Evolutionary conservation across 2,329 filamentous ascomycete species (phyloP).

Genomic region (Alternaria arborescens): DNA sequence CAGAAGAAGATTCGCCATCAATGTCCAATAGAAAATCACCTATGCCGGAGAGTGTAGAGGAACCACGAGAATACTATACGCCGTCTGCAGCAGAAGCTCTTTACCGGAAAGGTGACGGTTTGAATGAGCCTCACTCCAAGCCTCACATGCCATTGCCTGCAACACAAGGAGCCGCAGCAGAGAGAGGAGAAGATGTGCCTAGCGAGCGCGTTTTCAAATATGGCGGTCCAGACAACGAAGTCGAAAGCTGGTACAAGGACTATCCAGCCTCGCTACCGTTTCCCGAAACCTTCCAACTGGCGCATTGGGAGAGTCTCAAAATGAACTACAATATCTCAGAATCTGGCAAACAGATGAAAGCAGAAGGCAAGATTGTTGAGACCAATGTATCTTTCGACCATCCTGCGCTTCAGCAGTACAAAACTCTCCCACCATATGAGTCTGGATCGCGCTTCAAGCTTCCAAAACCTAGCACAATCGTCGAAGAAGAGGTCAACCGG

Average conservation of each 20-base stretch:
- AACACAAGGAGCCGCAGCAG: not conserved
- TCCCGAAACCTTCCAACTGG: constrained; percentile 40
- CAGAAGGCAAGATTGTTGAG: constrained; percentile 14
- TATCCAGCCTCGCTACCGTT: constrained; percentile 35
- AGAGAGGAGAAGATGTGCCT: constrained; percentile 1
- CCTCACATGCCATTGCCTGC: not conserved
- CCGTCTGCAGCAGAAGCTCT: constrained; percentile 7
- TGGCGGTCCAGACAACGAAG: constrained; percentile 34
- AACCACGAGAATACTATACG: constrained; percentile 13
- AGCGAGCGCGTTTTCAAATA: constrained; percentile 32
- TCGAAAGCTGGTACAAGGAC: constrained; percentile 33
- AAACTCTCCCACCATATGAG: constrained; percentile 27
- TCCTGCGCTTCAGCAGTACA: constrained; percentile 18
- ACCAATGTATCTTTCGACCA: constrained; percentile 31
- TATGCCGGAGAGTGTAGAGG: constrained; percentile 13
- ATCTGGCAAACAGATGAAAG: constrained; percentile 18
- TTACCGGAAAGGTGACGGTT: not conserved
- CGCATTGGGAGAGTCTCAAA: constrained; percentile 41
- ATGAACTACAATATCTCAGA: constrained; percentile 37
- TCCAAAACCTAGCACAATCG: constrained; percentile 11
- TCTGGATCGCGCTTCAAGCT: constrained; percentile 44
- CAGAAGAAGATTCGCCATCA: not conserved
- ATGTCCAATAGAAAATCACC: not conserved
- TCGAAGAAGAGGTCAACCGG: constrained; percentile 9
- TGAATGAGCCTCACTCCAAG: not conserved